Conservation (phyloP, 2,329 filamentous ascomycete species). For the Herpotrichia juniperi region DNA sequence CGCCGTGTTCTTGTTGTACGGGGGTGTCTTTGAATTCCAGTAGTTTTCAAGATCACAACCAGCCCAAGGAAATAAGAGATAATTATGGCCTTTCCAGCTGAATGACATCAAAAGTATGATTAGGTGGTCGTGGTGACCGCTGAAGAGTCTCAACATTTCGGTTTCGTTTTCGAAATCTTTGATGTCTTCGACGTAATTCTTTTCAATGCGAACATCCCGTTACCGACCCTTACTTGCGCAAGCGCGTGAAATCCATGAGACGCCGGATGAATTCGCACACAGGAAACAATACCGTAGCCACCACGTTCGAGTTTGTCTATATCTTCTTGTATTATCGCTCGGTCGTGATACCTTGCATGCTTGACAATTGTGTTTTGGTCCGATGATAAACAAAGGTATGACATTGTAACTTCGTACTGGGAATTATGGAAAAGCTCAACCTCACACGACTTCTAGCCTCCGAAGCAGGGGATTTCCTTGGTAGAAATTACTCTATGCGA, state of each 20-base stretch:
- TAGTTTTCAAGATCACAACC: conserved; percentile 8
- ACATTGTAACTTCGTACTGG: neutral
- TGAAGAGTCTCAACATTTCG: conserved; percentile 11
- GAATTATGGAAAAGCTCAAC: neutral
- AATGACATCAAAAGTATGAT: conserved; percentile 12
- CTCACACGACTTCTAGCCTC: neutral
- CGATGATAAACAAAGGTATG: neutral
- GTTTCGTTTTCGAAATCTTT: conserved; percentile 10
- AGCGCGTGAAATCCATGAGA: conserved; percentile 7
- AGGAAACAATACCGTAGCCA: conserved; percentile 7
- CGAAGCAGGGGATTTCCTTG: neutral
- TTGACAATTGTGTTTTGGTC: neutral
- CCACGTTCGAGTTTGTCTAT: neutral
- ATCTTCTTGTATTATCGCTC: conserved; percentile 3
- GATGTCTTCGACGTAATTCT: conserved; percentile 1
- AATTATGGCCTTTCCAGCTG: neutral
- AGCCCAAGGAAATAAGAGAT: conserved; percentile 12
- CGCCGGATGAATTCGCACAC: neutral
- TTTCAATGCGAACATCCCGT: conserved; percentile 5
- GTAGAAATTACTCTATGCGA: neutral
- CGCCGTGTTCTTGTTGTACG: neutral
- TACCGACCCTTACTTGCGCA: conserved; percentile 1
- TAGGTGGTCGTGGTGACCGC: conserved; percentile 9
- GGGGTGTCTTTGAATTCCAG: neutral
- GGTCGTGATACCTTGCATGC: conserved; percentile 2